Base-by-base conservation (phyloP, 176 grass and related monocot species). In the Thalia dealbata region DNA sequence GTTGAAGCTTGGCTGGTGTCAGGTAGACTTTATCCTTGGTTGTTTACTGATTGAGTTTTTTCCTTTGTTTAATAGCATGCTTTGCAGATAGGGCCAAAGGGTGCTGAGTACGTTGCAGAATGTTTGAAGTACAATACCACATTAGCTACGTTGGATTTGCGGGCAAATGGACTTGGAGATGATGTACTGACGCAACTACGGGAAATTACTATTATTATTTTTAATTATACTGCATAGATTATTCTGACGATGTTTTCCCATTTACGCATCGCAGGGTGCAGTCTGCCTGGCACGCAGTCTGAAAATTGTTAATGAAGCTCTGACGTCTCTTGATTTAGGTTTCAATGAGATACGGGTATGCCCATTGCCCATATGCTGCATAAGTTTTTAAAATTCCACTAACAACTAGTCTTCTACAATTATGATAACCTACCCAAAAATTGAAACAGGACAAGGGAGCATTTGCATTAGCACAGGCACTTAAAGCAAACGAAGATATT, bases 281-380 rank as follows among this genome's bases (percentile, higher is more conserved):
- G 82, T 93, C 78, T 99, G 79, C 81, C 86, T 93, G 74, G 95
- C 90, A 59, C 81, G 82, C 69, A 91, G 95, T 79, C 75, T 99
- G 56, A 99, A 99, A 84, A 90, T 99, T 81, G 89, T 99, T 78
- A 93, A 93, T 56, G 95, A 99, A 86, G 87, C 75, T 75, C 82
- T 99, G 78, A 91, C 75, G 14, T 87, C 87, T 69, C 87, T 99
- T 81, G 95, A 99, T 76, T 78, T 99, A 52, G 90, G 90, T 72
- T 99, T 99, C 79, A 99, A 99, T 78, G 95, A 99, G 90, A 99
- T 99, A 76, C 83, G 90, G 82, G 95, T 93, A 88, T 45, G 78
- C 19, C 23, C 71, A 76, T 15, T 19, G 45, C 56, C 30, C 50
- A 75, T 16, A 18, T 27, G 14, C 24, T 48, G 21, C 23, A 82